Conservation (phyloP, 2,329 filamentous ascomycete species). For the Metarhizium brunneum region DNA sequence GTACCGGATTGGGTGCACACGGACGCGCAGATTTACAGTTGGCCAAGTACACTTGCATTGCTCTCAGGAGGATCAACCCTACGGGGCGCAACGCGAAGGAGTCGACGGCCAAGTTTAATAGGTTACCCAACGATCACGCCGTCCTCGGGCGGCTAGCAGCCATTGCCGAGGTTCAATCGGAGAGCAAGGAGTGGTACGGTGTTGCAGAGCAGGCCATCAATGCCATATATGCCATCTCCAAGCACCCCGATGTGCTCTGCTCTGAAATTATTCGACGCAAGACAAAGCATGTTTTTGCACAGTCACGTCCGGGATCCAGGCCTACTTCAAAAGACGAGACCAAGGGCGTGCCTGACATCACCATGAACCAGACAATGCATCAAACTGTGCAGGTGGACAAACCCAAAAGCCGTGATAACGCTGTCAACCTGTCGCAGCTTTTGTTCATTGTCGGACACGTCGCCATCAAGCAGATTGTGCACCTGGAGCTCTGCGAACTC, state of each 20-base stretch:
- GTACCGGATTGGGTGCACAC: slow-evolving; percentile 74
- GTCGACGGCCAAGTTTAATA: slow-evolving; percentile 57
- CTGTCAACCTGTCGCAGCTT: slow-evolving; percentile 76
- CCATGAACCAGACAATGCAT: slow-evolving; percentile 19
- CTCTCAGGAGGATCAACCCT: slow-evolving; percentile 82
- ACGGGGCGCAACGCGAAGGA: slow-evolving; percentile 72
- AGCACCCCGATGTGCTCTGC: slow-evolving; percentile 87
- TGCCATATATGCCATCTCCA: slow-evolving; percentile 88
- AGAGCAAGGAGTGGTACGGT: slow-evolving; percentile 93
- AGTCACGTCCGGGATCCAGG: slow-evolving; percentile 32
- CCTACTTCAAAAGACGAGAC: slow-evolving; percentile 31
- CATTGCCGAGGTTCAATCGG: slow-evolving; percentile 75
- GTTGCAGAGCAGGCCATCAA: slow-evolving; percentile 93
- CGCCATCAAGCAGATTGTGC: slow-evolving; percentile 97
- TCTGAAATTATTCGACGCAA: slow-evolving; percentile 84
- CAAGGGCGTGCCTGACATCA: slow-evolving; percentile 20
- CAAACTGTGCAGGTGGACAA: slow-evolving; percentile 8
- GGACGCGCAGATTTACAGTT: slow-evolving; percentile 78
- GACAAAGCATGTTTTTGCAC: slow-evolving; percentile 68
- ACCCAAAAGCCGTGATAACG: slow-evolving; percentile 53
- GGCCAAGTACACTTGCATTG: slow-evolving; percentile 92
- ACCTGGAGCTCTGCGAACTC: slow-evolving; percentile 91
- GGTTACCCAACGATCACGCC: slow-evolving; percentile 85
- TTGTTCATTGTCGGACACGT: slow-evolving; percentile 94
- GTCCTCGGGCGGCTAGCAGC: slow-evolving; percentile 72